phyloP scores from a whole-genome alignment of 805 yeast species.

The Candida maltosa region DNA sequence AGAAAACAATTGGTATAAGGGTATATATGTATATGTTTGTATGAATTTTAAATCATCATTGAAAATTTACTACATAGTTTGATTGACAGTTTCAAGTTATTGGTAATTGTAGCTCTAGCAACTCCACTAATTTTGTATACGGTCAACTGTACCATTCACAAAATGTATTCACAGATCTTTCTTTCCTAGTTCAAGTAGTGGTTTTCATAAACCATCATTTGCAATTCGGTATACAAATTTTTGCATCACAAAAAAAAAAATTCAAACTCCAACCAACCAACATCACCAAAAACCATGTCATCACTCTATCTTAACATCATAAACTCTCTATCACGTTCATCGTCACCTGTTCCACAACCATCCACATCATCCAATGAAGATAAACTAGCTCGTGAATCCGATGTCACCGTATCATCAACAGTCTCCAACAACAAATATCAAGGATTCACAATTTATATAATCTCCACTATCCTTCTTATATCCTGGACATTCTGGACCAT shows the following conservation, averaged over 20 bases:
- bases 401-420: conserved; percentile 55
- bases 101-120: too few species aligned
- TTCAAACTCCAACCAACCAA: neutral
- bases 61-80: too few species aligned
- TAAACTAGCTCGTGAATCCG: conserved; percentile 60
- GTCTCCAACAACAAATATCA: conserved; percentile 73
- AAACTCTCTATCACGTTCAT: conserved; percentile 1
- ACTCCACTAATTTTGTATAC: too few species aligned
- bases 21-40: neutral
- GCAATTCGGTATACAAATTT: neutral
- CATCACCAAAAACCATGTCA: neutral
- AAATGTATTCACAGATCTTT: too few species aligned
- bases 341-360: conserved; percentile 6
- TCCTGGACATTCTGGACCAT: conserved; percentile 73
- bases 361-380: conserved; percentile 26
- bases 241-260: conserved; percentile 1
- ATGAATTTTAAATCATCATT: too few species aligned
- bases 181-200: too few species aligned
- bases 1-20: conserved; percentile 55
- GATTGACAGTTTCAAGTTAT: too few species aligned
- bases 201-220: too few species aligned
- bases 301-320: neutral
- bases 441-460: conserved; percentile 80
- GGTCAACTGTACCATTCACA: too few species aligned
- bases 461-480: conserved; percentile 53